phyloP scores from a whole-genome alignment of 2,329 filamentous ascomycete genomes.

The Apiospora marii region DNA sequence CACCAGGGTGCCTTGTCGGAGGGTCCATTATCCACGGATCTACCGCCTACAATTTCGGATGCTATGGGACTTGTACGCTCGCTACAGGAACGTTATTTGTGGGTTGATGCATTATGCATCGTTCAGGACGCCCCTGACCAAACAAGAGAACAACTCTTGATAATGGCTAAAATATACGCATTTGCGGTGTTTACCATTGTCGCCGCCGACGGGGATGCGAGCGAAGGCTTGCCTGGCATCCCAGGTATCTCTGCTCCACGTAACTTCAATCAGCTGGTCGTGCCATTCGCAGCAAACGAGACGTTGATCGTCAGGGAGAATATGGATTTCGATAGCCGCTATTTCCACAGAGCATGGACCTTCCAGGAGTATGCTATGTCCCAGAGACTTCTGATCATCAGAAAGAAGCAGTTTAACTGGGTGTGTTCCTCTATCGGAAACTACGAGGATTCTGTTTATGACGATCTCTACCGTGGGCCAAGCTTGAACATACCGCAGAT shows the following conservation, averaged over 20 bases:
- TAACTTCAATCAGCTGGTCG: background rate
- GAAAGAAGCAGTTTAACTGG: background rate
- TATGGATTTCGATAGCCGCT: too few species aligned
- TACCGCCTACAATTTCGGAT: background rate
- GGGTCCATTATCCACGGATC: rapidly evolving
- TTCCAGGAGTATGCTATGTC: background rate
- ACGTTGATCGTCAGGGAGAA: too few species aligned
- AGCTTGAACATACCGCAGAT: too few species aligned
- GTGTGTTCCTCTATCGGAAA: too few species aligned
- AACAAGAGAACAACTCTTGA: background rate
- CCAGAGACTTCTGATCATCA: background rate
- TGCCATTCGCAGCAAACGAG: background rate
- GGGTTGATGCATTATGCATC: background rate
- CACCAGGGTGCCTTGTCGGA: background rate
- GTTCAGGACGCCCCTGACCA: background rate
- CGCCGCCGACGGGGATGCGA: background rate
- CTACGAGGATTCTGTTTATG: too few species aligned
- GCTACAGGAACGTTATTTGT: background rate
- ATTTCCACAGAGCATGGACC: background rate
- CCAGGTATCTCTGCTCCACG: background rate
- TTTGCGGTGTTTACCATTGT: background rate
- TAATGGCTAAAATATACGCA: background rate
- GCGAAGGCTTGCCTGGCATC: background rate
- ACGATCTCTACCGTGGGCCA: too few species aligned
- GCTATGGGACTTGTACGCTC: background rate